Percentiles rank a stretch among this genome's conserved stretches.
Conservation (phyloP, 148 eudicot genomes). For the Dianthus caryophyllus region DNA sequence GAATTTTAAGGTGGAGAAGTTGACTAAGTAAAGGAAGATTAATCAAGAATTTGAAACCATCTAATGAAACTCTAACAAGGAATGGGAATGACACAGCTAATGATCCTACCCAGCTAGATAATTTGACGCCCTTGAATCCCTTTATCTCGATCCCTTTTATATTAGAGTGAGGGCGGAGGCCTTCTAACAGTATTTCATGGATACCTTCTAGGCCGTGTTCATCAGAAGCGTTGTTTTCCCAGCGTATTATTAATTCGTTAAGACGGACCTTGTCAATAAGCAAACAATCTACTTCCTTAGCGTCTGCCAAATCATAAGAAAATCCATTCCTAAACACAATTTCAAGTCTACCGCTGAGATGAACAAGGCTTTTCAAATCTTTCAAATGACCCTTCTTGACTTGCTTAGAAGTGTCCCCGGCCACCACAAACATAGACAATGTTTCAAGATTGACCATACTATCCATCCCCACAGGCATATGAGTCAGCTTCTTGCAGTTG, state of each 20-base stretch:
- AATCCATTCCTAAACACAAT: not conserved
- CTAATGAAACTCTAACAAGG: not conserved
- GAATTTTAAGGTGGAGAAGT: constrained; percentile 11
- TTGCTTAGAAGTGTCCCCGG: not conserved
- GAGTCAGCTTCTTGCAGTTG: not conserved
- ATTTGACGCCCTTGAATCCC: not conserved
- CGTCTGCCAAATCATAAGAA: not conserved
- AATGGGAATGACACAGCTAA: not conserved
- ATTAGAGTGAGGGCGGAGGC: constrained; percentile 12
- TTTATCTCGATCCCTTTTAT: not conserved
- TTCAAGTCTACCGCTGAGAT: not conserved
- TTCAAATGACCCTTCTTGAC: not conserved
- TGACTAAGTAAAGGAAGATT: constrained; percentile 1
- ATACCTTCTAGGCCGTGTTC: not conserved
- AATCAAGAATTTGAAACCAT: not conserved
- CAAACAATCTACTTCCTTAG: not conserved
- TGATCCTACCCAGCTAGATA: constrained; percentile 8
- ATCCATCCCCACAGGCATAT: constrained; percentile 18
- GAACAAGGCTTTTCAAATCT: not conserved
- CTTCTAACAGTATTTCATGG: constrained; percentile 6
- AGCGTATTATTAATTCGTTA: not conserved
- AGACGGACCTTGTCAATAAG: not conserved
- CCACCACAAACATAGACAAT: constrained; percentile 11
- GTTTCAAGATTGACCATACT: constrained; percentile 10
- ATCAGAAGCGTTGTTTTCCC: not conserved